Evolutionary conservation across 2,329 filamentous ascomycete genomes (phyloP).

Genomic region (Pseudogymnoascus destructans): DNA sequence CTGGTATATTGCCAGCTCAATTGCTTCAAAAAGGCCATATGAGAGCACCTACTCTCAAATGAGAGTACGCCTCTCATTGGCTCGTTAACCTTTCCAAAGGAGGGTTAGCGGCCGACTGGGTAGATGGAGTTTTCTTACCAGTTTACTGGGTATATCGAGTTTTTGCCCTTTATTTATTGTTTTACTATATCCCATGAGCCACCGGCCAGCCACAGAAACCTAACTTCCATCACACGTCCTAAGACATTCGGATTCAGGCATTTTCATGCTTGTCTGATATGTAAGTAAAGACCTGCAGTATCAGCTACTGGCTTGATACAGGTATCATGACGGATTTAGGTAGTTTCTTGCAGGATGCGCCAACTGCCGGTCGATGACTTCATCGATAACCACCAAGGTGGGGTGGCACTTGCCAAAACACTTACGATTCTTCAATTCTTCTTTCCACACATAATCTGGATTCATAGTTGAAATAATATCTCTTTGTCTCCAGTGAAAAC

Average conservation of each 20-base stretch:
- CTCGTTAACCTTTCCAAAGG: no score
- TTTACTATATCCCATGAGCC: background rate
- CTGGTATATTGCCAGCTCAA: no score
- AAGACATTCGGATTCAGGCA: background rate
- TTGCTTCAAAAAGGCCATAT: no score
- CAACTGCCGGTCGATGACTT: constrained; percentile 4
- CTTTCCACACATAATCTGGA: background rate
- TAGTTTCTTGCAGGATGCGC: background rate
- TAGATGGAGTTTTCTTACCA: no score
- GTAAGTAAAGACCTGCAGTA: background rate
- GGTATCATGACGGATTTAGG: background rate
- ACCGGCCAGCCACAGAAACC: background rate
- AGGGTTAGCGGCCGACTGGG: no score
- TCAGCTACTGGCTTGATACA: background rate
- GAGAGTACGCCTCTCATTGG: no score
- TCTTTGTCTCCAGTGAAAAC: background rate
- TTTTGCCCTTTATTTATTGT: no score
- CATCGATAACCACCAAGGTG: constrained; percentile 5
- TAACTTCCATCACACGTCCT: background rate
- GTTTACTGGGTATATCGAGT: no score
- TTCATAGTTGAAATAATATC: background rate
- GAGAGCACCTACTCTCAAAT: no score
- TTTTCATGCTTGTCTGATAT: background rate
- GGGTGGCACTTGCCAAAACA: background rate
- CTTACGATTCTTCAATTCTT: background rate